phyloP scores from a whole-genome alignment of 2,329 filamentous ascomycete species.

The Colletotrichum falcatum region DNA sequence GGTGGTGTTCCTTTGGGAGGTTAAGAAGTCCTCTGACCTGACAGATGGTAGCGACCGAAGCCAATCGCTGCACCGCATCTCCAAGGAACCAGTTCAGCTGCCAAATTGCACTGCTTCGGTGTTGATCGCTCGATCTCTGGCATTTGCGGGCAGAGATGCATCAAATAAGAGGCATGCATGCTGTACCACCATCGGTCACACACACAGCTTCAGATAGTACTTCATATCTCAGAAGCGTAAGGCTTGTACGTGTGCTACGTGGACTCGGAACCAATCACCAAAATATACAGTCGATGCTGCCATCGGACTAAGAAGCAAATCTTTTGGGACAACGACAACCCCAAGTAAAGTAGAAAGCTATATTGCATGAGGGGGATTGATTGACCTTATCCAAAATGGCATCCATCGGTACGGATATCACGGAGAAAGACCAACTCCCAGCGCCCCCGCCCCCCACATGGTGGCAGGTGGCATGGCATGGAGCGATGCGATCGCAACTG shows the following conservation, averaged over 20 bases:
- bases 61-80: constrained; percentile 25
- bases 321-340: too few relatives aligned
- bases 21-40: not conserved
- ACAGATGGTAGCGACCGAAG: constrained; percentile 16
- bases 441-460: constrained; percentile 11
- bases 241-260: not conserved
- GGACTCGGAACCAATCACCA: not conserved
- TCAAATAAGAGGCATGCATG: not conserved
- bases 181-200: not conserved
- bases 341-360: too few relatives aligned
- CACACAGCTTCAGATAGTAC: not conserved
- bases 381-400: not conserved
- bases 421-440: not conserved
- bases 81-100: constrained; percentile 5
- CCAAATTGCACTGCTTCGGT: not conserved
- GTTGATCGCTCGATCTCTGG: constrained; percentile 29
- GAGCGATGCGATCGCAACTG: constrained; percentile 20
- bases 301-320: not conserved
- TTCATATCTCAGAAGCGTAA: not conserved
- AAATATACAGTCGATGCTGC: not conserved
- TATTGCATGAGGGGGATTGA: not conserved
- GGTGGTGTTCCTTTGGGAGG: constrained; percentile 1
- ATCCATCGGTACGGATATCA: not conserved
- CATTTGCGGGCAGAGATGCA: constrained; percentile 2
- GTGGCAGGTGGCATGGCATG: constrained; percentile 31